A percentile compares a stretch with the other conserved stretches of the same genome.
Conservation (phyloP, 371 early-diverging fungal species). For the Choanephora cucurbitarum region DNA sequence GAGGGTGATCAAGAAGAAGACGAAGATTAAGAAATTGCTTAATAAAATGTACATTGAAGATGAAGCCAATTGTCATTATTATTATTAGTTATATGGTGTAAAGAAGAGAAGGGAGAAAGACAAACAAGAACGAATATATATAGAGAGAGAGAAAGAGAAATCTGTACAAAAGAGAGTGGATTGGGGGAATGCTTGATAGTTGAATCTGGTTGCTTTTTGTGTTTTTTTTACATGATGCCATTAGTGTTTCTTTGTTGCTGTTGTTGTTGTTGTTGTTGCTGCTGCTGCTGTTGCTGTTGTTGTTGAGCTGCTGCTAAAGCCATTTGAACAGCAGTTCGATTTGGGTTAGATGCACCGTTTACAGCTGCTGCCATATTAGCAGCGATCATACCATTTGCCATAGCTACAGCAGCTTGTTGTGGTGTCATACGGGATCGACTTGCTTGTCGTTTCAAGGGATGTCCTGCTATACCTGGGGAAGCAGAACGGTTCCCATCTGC, state of each 20-base stretch:
- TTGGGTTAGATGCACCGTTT: conserved; percentile 26
- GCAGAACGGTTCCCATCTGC: conserved; percentile 22
- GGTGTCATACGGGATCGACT: conserved; percentile 42
- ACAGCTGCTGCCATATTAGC: conserved; percentile 47
- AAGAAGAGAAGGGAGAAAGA: neutral
- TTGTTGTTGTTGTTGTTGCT: conserved; percentile 13
- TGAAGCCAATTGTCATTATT: neutral
- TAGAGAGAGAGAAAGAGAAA: neutral
- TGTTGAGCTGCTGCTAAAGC: conserved; percentile 17
- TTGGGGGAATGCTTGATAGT: conserved; percentile 1
- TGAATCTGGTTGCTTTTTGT: neutral
- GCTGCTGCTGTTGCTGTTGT: conserved; percentile 20
- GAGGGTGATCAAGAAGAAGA: conserved; percentile 38
- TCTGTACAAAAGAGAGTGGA: conserved; percentile 2
- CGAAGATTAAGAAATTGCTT: conserved; percentile 6
- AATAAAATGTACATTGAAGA: neutral
- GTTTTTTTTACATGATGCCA: conserved; percentile 1
- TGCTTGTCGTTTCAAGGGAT: conserved; percentile 39
- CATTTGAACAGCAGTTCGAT: conserved; percentile 35
- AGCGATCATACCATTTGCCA: conserved; percentile 47
- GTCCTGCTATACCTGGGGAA: conserved; percentile 18
- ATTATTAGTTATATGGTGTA: neutral
- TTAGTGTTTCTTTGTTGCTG: neutral
- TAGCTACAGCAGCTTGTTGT: conserved; percentile 43
- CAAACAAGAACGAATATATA: neutral